These are phyloP conservation scores for Alternaria longipes DNA, from an alignment of 2,329 filamentous ascomycete species.

Conservation along the genomic window DNA sequence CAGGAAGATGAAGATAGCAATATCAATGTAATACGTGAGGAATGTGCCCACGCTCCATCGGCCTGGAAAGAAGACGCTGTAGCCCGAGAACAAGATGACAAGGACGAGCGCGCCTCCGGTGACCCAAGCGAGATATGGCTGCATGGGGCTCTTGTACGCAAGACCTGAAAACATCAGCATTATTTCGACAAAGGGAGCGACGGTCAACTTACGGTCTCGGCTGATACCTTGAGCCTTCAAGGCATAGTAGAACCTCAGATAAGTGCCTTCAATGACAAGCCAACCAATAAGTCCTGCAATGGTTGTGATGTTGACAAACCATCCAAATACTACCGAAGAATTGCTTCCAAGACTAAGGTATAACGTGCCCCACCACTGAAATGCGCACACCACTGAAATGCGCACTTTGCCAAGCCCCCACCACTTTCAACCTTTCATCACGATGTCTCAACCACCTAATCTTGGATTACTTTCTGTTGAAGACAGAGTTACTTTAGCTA, in stretches of 20 bases:
- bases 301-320: slow-evolving; percentile 73
- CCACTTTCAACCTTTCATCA: too few species aligned
- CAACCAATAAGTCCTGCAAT: slow-evolving; percentile 60
- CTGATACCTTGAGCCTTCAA: slow-evolving; percentile 58
- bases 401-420: too few species aligned
- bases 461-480: too few species aligned
- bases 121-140: slow-evolving; percentile 9
- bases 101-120: slow-evolving; percentile 52
- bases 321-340: slow-evolving; percentile 62
- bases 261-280: slow-evolving; percentile 62
- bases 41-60: slow-evolving; percentile 62
- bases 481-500: too few species aligned
- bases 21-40: slow-evolving; percentile 63
- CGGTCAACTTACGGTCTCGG: slow-evolving; percentile 2
- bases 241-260: slow-evolving; percentile 61
- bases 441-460: too few species aligned
- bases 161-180: not conserved
- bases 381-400: too few species aligned
- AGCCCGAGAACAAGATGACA: slow-evolving; percentile 76
- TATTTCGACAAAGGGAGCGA: not conserved
- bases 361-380: too few species aligned
- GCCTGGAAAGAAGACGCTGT: slow-evolving; percentile 73
- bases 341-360: slow-evolving; percentile 62
- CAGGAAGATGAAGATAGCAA: slow-evolving; percentile 22
- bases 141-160: slow-evolving; percentile 6